A percentile compares a stretch with the other conserved stretches of the same genome.
Conservation (phyloP, 176 grass and related monocot species). For the Oryza meridionalis region DNA sequence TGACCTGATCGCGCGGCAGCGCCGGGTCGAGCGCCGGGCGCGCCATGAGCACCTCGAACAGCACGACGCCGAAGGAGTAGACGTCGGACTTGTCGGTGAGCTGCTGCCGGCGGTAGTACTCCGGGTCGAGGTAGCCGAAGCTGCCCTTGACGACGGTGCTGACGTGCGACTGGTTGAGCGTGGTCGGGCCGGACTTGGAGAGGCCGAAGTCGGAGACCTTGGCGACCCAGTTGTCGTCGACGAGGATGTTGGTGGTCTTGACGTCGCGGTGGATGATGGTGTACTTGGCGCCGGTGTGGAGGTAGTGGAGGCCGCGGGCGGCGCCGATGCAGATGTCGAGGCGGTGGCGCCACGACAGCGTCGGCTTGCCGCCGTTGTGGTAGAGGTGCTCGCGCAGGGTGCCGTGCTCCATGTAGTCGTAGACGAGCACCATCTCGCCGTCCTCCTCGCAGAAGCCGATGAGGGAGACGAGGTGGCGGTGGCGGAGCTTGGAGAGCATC, state of each 20-base stretch:
- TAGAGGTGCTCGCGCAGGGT: slow-evolving; percentile 89
- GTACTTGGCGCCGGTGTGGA: slow-evolving; percentile 92
- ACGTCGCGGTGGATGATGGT: slow-evolving; percentile 95
- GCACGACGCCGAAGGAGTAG: slow-evolving; percentile 86
- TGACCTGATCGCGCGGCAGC: slow-evolving; percentile 50
- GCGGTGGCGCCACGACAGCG: slow-evolving; percentile 66
- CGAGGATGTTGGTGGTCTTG: slow-evolving; percentile 93
- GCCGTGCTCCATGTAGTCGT: slow-evolving; percentile 88
- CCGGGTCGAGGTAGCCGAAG: slow-evolving; percentile 89
- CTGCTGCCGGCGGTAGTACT: slow-evolving; percentile 89
- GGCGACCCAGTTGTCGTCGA: slow-evolving; percentile 79
- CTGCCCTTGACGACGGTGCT: slow-evolving; percentile 95
- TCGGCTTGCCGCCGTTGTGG: slow-evolving; percentile 63
- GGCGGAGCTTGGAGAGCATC: slow-evolving; percentile 96
- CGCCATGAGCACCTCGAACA: slow-evolving; percentile 79
- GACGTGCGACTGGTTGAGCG: slow-evolving; percentile 75
- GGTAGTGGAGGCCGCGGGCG: slow-evolving; percentile 79
- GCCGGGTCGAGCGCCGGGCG: slow-evolving; percentile 57
- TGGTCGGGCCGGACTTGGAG: slow-evolving; percentile 74
- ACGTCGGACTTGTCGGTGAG: slow-evolving; percentile 91
- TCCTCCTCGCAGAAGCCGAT: slow-evolving; percentile 89
- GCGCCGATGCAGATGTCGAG: slow-evolving; percentile 92
- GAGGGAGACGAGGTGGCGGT: slow-evolving; percentile 84
- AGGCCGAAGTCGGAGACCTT: slow-evolving; percentile 94
- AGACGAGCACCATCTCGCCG: slow-evolving; percentile 81